Percentiles rank a stretch among this genome's conserved stretches.
Evolutionary conservation across 805 yeast genomes (phyloP).

Genomic region (Kockiozyma suomiensis): DNA sequence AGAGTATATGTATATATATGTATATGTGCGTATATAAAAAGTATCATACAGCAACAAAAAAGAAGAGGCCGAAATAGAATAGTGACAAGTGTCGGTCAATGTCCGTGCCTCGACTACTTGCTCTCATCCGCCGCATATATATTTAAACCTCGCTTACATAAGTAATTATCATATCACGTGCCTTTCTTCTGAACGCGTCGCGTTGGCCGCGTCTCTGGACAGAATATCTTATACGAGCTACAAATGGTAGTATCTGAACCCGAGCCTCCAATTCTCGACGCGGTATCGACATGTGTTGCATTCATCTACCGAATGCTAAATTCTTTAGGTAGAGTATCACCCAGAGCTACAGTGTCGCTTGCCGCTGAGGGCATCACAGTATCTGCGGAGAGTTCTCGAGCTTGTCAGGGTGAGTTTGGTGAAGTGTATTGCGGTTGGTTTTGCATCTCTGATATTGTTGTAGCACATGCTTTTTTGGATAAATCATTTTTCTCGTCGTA

Average conservation of each 20-base stretch:
- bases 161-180: not conserved
- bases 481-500: constrained; percentile 25
- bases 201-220: not conserved
- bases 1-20: too few relatives aligned
- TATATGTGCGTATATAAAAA: too few relatives aligned
- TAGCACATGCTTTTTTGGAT: constrained; percentile 27
- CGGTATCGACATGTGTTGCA: constrained; percentile 28
- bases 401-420: constrained; percentile 16
- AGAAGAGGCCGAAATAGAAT: not conserved
- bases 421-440: not conserved
- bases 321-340: constrained; percentile 23
- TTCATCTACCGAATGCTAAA: constrained; percentile 26
- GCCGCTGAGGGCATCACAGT: constrained; percentile 25
- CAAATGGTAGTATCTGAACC: not conserved
- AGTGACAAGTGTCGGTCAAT: not conserved
- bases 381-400: constrained; percentile 21
- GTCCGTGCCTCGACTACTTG: not conserved
- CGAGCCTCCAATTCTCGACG: constrained; percentile 23
- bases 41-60: too few relatives aligned
- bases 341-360: constrained; percentile 19
- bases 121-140: not conserved
- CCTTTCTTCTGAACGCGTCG: not conserved
- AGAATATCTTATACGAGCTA: not conserved
- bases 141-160: not conserved
- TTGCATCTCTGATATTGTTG: not conserved